Percentiles rank a stretch among this genome's conserved stretches.
Evolutionary conservation across 2,329 filamentous ascomycete genomes (phyloP).

Genomic region (Ceratocystiopsis minuta): DNA sequence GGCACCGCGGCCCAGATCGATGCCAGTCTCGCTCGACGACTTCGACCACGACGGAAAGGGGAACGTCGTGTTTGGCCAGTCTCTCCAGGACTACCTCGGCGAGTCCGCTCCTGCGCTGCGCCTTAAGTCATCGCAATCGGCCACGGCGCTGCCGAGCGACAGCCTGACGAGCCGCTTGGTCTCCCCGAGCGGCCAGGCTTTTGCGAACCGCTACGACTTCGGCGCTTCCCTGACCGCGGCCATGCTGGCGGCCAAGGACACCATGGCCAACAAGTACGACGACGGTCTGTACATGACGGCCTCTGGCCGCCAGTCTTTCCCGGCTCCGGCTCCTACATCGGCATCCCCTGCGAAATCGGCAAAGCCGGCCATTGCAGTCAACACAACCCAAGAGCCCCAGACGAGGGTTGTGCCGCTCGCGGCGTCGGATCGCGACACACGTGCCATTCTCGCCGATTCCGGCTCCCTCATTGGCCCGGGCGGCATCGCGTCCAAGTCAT

Average conservation of each 20-base stretch:
- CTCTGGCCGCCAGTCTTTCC: constrained; percentile 20
- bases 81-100: constrained; percentile 43
- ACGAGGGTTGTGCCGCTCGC: constrained; percentile 4
- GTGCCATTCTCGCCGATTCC: constrained; percentile 2
- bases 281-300: constrained; percentile 39
- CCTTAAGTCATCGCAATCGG: constrained; percentile 52
- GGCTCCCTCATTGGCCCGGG: constrained; percentile 20
- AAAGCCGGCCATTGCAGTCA: constrained; percentile 3
- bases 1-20: constrained; percentile 33
- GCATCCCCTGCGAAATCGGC: not conserved
- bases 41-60: constrained; percentile 45
- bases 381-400: constrained; percentile 6
- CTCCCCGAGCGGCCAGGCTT: constrained; percentile 50
- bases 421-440: constrained; percentile 1
- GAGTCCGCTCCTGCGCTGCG: constrained; percentile 45
- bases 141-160: constrained; percentile 43
- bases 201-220: constrained; percentile 92
- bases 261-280: constrained; percentile 35
- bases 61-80: constrained; percentile 39
- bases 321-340: constrained; percentile 1
- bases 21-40: constrained; percentile 47
- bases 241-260: constrained; percentile 54
- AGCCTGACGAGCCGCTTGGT: constrained; percentile 33
- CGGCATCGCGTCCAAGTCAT: constrained; percentile 66
- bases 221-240: constrained; percentile 76